phyloP scores from a whole-genome alignment of 495 filamentous ascomycete species.

The Daldinia decipiens region DNA sequence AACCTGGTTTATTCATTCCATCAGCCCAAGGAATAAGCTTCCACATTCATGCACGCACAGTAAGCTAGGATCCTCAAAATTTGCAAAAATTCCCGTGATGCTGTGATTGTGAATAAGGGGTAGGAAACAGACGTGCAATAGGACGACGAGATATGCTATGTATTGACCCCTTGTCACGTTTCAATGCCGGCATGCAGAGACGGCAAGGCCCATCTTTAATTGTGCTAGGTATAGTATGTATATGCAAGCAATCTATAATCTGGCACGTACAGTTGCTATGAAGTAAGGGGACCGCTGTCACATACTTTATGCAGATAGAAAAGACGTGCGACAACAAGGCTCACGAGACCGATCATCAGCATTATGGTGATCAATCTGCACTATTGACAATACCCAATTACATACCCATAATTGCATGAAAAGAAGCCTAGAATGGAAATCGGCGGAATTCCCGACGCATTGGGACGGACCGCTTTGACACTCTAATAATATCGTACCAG shows the following conservation, averaged over 20 bases:
- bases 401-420: no score
- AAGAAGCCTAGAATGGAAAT: slow-evolving; percentile 11
- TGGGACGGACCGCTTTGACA: slow-evolving; percentile 32
- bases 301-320: neutral
- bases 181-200: slow-evolving; percentile 25
- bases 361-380: slow-evolving; percentile 1
- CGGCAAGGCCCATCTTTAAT: slow-evolving; percentile 15
- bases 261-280: slow-evolving; percentile 8
- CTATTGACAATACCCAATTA: neutral
- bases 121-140: slow-evolving; percentile 25
- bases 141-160: slow-evolving; percentile 21
- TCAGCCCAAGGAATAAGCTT: slow-evolving; percentile 27
- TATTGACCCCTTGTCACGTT: slow-evolving; percentile 35
- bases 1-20: slow-evolving; percentile 22
- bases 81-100: slow-evolving; percentile 25
- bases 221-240: neutral
- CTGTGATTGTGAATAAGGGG: slow-evolving; percentile 27
- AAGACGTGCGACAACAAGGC: neutral
- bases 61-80: slow-evolving; percentile 31
- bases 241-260: slow-evolving; percentile 37
- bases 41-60: slow-evolving; percentile 31
- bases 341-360: neutral
- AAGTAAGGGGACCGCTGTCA: neutral
- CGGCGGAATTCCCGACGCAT: slow-evolving; percentile 16
- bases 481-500: slow-evolving; percentile 1